These are phyloP conservation scores for Apiospora sp. DNA, from an alignment of 2,329 filamentous ascomycete genomes.

Conservation along the genomic window DNA sequence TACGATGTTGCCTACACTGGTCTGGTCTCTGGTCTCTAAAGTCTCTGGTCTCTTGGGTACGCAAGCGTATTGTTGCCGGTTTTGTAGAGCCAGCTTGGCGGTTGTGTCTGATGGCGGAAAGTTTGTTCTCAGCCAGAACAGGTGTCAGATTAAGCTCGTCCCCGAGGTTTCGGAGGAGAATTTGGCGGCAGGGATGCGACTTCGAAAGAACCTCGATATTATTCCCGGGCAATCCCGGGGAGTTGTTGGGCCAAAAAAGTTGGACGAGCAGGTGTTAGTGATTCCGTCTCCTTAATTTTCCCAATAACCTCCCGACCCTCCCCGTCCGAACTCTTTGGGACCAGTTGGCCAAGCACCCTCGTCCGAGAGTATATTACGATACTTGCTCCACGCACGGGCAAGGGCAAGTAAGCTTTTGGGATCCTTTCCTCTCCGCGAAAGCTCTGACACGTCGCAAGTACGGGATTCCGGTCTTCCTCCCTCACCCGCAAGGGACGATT, in stretches of 20 bases:
- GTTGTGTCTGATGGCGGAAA: neutral
- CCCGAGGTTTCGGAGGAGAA: neutral
- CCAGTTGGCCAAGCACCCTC: neutral
- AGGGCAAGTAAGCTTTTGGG: neutral
- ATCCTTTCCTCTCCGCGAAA: neutral
- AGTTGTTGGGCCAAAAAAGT: too few species aligned
- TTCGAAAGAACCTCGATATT: neutral
- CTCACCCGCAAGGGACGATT: neutral
- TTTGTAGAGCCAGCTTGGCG: neutral
- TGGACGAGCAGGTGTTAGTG: too few species aligned
- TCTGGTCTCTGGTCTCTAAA: too few species aligned
- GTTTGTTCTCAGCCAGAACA: neutral
- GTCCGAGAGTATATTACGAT: neutral
- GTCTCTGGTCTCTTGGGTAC: neutral
- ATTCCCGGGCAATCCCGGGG: neutral
- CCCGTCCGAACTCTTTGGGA: neutral
- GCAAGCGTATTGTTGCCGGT: neutral
- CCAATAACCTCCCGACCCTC: neutral
- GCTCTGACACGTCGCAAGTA: neutral
- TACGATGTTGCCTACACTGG: neutral
- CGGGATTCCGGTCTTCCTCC: neutral
- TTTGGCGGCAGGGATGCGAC: neutral
- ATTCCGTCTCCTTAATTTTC: neutral
- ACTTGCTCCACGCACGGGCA: neutral
- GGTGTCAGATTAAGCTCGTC: constrained; percentile 7